A percentile compares a stretch with the other conserved stretches of the same genome.
These are phyloP conservation scores for Stephania cephalantha DNA, from an alignment of 164 flowering plant species.

Conservation along the genomic window DNA sequence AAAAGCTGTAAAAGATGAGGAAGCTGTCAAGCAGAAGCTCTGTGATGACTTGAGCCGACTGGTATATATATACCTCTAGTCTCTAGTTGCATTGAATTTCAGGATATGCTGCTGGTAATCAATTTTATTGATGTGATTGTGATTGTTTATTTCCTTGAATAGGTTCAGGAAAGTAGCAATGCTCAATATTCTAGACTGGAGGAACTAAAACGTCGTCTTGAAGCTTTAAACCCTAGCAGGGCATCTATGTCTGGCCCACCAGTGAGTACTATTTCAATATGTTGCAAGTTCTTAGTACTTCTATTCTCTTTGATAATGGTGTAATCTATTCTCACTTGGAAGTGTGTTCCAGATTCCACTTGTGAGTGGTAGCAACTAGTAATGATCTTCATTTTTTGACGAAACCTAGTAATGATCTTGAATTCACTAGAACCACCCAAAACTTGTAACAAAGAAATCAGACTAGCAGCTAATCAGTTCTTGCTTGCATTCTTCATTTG, in stretches of 20 bases:
- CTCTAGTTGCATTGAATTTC: not conserved
- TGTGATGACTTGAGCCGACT: slow-evolving; percentile 81
- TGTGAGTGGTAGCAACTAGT: not conserved
- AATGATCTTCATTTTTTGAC: not conserved
- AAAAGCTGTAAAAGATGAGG: slow-evolving; percentile 78
- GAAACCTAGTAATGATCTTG: not conserved
- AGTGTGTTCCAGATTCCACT: not conserved
- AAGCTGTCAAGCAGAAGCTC: slow-evolving; percentile 72
- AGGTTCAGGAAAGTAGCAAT: slow-evolving; percentile 90
- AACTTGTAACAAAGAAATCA: not conserved
- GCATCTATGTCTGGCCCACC: slow-evolving; percentile 35
- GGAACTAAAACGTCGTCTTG: slow-evolving; percentile 82
- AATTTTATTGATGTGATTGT: not conserved
- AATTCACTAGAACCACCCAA: not conserved
- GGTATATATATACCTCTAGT: slow-evolving; percentile 32
- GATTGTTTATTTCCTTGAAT: slow-evolving; percentile 7
- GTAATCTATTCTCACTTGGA: not conserved
- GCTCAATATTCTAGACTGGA: slow-evolving; percentile 73
- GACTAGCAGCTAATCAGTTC: slow-evolving; percentile 10
- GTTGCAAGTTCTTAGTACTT: not conserved
- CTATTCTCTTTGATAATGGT: not conserved
- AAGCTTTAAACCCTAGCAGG: slow-evolving; percentile 79
- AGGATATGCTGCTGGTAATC: not conserved
- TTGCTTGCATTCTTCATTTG: slow-evolving; percentile 9
- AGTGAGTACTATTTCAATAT: slow-evolving; percentile 25